Base-by-base conservation (phyloP, 2,329 filamentous ascomycete species). In the Aspergillus neotritici region DNA sequence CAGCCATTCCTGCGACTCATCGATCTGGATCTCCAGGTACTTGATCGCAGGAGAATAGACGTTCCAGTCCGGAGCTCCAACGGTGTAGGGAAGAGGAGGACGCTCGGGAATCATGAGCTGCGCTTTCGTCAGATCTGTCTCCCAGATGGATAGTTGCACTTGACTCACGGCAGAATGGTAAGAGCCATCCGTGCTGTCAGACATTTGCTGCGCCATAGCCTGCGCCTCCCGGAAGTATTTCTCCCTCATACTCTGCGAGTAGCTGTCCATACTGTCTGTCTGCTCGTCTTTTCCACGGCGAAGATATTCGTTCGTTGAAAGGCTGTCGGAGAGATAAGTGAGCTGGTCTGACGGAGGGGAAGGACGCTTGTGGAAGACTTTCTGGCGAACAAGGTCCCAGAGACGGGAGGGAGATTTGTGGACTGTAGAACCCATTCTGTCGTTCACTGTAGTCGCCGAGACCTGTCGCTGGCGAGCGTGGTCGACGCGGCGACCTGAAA, bases 41-140 rank as follows among this genome's bases (percentile, higher is more conserved):
- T 43, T 31, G 41, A 49, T 29, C 39, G 40, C 12, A 30, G 47
- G 31, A 36, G 44, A 30, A 39, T 49, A 45, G n/a, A 48, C 21
- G 37, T 43, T 55, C 63, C 63, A 66, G 12, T 62, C 57, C 10
- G 51, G 49, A n/a, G 55, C 54, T 37, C 60, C 55, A 28, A 66
- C 50, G 2, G 55, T 57, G 44, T 65, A 65, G 2, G 61, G 54
- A 35, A 53, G 50, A n/a, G 49, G 25, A n/a, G 54, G 55, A 21
- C 41, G 49, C 15, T 41, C 47, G 11, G 52, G 48, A 17, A 42
- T 41, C 49, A 54, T 59, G 40, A 55, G 36, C 36, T 48, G 14
- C 13, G 28, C 3, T 15, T 16, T 10, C 39, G 17, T 45, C 11
- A 41, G 31, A 1, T 32, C 16, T 39, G 5, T 38, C 30, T 29